Conservation (phyloP, 768 basidiomycete genomes). For the Boletus rex-veris region DNA sequence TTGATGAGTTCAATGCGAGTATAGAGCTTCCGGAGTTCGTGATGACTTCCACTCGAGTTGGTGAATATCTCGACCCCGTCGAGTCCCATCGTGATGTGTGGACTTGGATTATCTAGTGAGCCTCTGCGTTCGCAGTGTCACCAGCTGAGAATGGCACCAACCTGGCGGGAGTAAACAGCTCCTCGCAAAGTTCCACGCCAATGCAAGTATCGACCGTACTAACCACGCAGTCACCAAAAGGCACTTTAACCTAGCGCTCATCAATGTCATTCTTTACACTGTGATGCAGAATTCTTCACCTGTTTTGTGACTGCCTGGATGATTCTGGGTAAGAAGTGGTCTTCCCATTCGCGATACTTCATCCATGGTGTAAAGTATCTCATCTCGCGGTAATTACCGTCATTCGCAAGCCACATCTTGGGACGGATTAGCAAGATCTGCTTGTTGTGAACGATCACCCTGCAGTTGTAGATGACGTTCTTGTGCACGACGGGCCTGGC, state of each 20-base stretch:
- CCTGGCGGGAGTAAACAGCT: conserved; percentile 96
- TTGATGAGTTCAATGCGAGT: conserved; percentile 91
- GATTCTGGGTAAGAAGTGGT: conserved; percentile 87
- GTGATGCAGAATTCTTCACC: conserved; percentile 38
- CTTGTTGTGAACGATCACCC: conserved; percentile 81
- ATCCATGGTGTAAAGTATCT: conserved; percentile 94
- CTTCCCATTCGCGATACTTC: conserved; percentile 86
- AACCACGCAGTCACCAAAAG: conserved; percentile 93
- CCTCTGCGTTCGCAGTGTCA: too few relatives aligned
- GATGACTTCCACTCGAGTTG: conserved; percentile 97
- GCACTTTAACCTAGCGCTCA: conserved; percentile 69
- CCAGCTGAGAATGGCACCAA: conserved; percentile 25
- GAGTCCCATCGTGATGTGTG: conserved; percentile 96
- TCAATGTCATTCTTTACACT: not conserved
- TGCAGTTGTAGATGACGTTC: conserved; percentile 97
- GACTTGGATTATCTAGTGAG: conserved; percentile 45
- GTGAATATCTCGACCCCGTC: conserved; percentile 99
- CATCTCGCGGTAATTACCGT: conserved; percentile 92
- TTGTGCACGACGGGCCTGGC: conserved; percentile 94
- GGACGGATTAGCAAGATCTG: conserved; percentile 93
- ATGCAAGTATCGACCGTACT: conserved; percentile 95
- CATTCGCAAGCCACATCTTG: conserved; percentile 99
- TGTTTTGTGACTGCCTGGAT: conserved; percentile 87
- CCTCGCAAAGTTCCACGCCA: conserved; percentile 95
- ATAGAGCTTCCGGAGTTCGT: conserved; percentile 95